These are phyloP conservation scores for Clonostachys solani DNA, from an alignment of 2,329 filamentous ascomycete genomes.

Conservation along the genomic window DNA sequence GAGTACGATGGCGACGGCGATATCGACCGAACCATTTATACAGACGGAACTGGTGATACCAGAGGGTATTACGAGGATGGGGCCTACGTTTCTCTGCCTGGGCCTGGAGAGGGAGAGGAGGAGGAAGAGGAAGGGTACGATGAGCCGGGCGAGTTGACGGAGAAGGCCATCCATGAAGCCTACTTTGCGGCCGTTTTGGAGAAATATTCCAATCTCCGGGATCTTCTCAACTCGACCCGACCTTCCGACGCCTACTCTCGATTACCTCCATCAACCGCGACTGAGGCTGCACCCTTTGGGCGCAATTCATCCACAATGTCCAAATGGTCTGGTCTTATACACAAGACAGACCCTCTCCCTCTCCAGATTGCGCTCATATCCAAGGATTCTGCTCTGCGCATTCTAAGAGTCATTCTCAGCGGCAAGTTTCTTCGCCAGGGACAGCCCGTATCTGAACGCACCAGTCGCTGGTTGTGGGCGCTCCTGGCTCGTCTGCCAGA, in stretches of 20 bases:
- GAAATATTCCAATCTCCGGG: slow-evolving; percentile 63
- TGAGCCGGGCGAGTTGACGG: slow-evolving; percentile 15
- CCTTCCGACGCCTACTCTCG: slow-evolving; percentile 45
- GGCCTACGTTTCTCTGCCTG: slow-evolving; percentile 65
- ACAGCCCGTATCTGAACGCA: slow-evolving; percentile 56
- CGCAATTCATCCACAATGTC: slow-evolving; percentile 42
- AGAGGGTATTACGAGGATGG: slow-evolving; percentile 73
- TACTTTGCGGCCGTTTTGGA: slow-evolving; percentile 65
- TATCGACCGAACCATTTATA: slow-evolving; percentile 39
- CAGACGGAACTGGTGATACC: slow-evolving; percentile 43
- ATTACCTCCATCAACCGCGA: slow-evolving; percentile 49
- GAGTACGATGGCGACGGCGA: slow-evolving; percentile 12
- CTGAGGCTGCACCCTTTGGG: slow-evolving; percentile 50
- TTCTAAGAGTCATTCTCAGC: slow-evolving; percentile 63
- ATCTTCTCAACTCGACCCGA: slow-evolving; percentile 50
- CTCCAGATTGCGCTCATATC: slow-evolving; percentile 61
- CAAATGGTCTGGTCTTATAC: slow-evolving; percentile 48
- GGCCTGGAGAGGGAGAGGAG: slow-evolving; percentile 18
- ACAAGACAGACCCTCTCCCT: slow-evolving; percentile 50
- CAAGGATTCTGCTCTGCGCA: slow-evolving; percentile 59
- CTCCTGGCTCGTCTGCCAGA: slow-evolving; percentile 73
- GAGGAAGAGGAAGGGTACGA: slow-evolving; percentile 19
- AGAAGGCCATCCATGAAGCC: slow-evolving; percentile 50
- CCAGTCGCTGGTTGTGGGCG: slow-evolving; percentile 83
- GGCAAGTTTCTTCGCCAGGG: slow-evolving; percentile 59